These are phyloP conservation scores for Emericellopsis atlantica DNA, from an alignment of 2,329 filamentous ascomycete genomes.

Conservation along the genomic window DNA sequence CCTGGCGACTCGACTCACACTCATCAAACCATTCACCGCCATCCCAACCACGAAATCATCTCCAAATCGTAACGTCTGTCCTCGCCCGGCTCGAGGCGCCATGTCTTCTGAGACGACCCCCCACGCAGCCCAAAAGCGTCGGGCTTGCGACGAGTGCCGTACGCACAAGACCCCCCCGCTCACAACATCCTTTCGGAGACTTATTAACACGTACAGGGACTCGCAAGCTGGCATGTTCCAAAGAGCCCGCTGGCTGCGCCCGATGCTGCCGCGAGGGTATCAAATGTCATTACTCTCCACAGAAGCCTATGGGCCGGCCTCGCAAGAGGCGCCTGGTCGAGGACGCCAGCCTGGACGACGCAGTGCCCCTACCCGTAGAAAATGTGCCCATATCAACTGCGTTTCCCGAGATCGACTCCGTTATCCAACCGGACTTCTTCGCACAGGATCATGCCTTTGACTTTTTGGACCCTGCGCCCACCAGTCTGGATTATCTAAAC, in stretches of 20 bases:
- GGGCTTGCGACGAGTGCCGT: slow-evolving; percentile 58
- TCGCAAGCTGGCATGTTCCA: slow-evolving; percentile 53
- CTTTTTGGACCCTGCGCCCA: slow-evolving; percentile 16
- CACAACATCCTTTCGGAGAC: slow-evolving; percentile 10
- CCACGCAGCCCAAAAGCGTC: slow-evolving; percentile 17
- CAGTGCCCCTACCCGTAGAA: not conserved
- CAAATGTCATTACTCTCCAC: slow-evolving; percentile 46
- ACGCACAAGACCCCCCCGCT: slow-evolving; percentile 17
- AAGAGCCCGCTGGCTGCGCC: slow-evolving; percentile 45
- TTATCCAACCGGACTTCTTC: too few relatives aligned
- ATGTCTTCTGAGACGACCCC: slow-evolving; percentile 9
- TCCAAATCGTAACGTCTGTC: too few relatives aligned
- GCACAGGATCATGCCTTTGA: too few relatives aligned
- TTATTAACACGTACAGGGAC: slow-evolving; percentile 30
- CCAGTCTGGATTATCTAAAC: slow-evolving; percentile 22
- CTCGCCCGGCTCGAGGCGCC: too few relatives aligned
- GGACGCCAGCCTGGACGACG: slow-evolving; percentile 3
- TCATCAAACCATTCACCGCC: too few relatives aligned
- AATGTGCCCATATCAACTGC: not conserved
- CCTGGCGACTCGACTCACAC: too few relatives aligned
- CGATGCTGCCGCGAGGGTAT: slow-evolving; percentile 46
- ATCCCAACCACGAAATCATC: too few relatives aligned
- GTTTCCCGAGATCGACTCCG: too few relatives aligned
- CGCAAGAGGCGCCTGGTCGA: slow-evolving; percentile 38
- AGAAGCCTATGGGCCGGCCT: slow-evolving; percentile 55